A percentile compares a stretch with the other conserved stretches of the same genome.
Evolutionary conservation across 768 basidiomycete genomes (phyloP).

Genomic region (Boletus huronensis): DNA sequence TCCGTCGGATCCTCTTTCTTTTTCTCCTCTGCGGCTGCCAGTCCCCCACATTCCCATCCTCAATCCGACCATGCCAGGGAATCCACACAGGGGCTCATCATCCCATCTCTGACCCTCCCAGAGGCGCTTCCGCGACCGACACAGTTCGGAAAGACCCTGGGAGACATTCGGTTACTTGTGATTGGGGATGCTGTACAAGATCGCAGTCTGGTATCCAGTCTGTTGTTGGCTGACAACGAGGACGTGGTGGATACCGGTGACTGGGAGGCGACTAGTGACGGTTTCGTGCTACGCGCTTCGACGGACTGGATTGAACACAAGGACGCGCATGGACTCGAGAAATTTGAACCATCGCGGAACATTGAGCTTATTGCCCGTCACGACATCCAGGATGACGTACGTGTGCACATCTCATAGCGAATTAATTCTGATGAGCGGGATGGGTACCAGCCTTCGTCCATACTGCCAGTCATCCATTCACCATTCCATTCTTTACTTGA

Average conservation of each 20-base stretch:
- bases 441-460: conserved; percentile 26
- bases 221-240: conserved; percentile 62
- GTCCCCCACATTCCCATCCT: conserved; percentile 52
- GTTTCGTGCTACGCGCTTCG: conserved; percentile 51
- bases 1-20: conserved; percentile 75
- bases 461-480: conserved; percentile 47
- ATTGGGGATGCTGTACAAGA: conserved; percentile 41
- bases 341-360: conserved; percentile 61
- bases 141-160: conserved; percentile 64
- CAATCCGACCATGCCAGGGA: conserved; percentile 40
- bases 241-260: conserved; percentile 60
- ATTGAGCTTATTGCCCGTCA: conserved; percentile 56
- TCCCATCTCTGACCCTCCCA: conserved; percentile 65
- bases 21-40: conserved; percentile 70
- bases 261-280: conserved; percentile 50
- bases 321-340: conserved; percentile 63
- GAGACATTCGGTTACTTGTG: conserved; percentile 56
- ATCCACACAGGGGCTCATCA: conserved; percentile 55
- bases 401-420: conserved; percentile 22
- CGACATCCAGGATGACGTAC: conserved; percentile 43
- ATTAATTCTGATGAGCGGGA: conserved; percentile 7
- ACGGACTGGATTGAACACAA: conserved; percentile 71
- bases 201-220: conserved; percentile 37
- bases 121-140: conserved; percentile 60
- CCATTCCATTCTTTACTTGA: conserved; percentile 54